Conservation (phyloP, 768 basidiomycete genomes). For the Boletellus emodensis region DNA sequence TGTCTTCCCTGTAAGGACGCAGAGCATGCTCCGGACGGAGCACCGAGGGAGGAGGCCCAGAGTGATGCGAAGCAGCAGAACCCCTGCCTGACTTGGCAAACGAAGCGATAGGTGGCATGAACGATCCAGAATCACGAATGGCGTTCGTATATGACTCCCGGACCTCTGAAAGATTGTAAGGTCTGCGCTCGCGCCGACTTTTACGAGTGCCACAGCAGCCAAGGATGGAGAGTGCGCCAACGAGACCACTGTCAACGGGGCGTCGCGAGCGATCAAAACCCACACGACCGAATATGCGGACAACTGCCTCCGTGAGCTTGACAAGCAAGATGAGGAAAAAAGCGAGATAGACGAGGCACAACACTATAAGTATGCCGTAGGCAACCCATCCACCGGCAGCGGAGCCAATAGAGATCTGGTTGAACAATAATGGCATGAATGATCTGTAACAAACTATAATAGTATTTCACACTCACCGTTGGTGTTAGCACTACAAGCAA, state of each 20-base stretch:
- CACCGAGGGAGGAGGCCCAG: constrained; percentile 61
- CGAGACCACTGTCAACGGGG: constrained; percentile 79
- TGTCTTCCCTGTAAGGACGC: constrained; percentile 72
- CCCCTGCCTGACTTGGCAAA: constrained; percentile 26
- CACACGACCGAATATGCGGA: constrained; percentile 71
- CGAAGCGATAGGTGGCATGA: constrained; percentile 40
- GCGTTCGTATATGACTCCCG: constrained; percentile 24
- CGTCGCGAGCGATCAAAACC: constrained; percentile 83
- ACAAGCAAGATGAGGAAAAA: constrained; percentile 75
- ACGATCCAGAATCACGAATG: constrained; percentile 45
- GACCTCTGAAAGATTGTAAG: constrained; percentile 23
- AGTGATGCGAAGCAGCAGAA: constrained; percentile 36
- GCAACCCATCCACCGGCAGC: constrained; percentile 90
- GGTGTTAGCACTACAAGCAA: constrained; percentile 87
- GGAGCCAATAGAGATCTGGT: constrained; percentile 76
- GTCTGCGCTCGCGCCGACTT: constrained; percentile 23
- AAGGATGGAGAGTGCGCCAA: constrained; percentile 74
- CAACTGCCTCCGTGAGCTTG: constrained; percentile 80
- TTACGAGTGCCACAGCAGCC: constrained; percentile 60
- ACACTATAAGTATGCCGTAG: constrained; percentile 84
- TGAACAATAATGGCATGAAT: constrained; percentile 7
- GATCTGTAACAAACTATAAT: background rate
- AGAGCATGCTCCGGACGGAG: constrained; percentile 77
- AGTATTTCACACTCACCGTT: constrained; percentile 51
- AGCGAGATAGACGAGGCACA: constrained; percentile 79